Evolutionary conservation across 179 eudicot genomes (phyloP).

Genomic region (Silene vulgaris): DNA sequence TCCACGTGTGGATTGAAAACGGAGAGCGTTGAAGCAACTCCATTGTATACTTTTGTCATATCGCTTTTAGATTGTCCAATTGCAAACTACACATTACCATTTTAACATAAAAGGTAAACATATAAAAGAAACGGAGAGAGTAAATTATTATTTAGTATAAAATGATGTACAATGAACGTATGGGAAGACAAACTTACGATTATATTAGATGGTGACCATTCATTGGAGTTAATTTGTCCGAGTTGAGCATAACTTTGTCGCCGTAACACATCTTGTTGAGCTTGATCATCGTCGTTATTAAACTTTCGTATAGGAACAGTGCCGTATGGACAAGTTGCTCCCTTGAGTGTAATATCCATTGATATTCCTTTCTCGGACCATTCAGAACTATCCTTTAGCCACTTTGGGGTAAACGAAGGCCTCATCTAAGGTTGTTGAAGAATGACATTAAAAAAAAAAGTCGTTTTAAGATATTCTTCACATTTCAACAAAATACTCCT

Average conservation of each 20-base stretch:
- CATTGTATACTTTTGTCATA: constrained; percentile 17
- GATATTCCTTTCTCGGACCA: not conserved
- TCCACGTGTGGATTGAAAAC: constrained; percentile 17
- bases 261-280: not conserved
- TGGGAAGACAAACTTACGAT: constrained; percentile 11
- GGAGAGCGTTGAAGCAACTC: constrained; percentile 13
- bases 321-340: constrained; percentile 25
- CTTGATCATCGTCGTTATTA: not conserved
- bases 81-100: constrained; percentile 16
- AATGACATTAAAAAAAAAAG: not conserved
- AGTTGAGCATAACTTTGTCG: constrained; percentile 16
- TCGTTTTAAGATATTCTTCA: not conserved
- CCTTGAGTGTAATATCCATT: constrained; percentile 16
- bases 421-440: constrained; percentile 14
- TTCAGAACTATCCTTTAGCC: not conserved
- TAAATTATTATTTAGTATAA: too few relatives aligned
- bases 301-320: constrained; percentile 22
- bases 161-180: too few relatives aligned
- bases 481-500: too few relatives aligned
- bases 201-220: not conserved
- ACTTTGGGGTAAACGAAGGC: constrained; percentile 18
- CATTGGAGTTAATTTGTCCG: not conserved
- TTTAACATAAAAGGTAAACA: too few relatives aligned
- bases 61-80: constrained; percentile 20
- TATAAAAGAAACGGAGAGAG: too few relatives aligned